Evolutionary conservation across 2,329 filamentous ascomycete genomes (phyloP).

Genomic region (Diaporthe ampelina): DNA sequence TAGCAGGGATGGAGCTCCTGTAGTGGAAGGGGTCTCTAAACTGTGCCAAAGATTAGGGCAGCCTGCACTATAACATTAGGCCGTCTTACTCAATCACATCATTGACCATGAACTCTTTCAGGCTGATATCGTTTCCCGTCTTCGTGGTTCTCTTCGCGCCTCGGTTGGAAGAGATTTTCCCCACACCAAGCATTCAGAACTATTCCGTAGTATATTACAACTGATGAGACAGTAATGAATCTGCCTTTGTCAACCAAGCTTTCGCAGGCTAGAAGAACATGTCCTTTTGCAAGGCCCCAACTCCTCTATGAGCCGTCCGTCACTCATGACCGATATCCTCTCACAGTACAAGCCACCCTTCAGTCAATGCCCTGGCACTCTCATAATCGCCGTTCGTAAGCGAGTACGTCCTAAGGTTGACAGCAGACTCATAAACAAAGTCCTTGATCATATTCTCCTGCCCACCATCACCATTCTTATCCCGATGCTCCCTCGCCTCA

Average conservation of each 20-base stretch:
- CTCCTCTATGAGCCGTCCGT: not conserved
- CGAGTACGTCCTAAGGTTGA: constrained; percentile 79
- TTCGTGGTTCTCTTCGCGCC: not conserved
- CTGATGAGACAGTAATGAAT: not conserved
- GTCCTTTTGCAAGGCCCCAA: constrained; percentile 10
- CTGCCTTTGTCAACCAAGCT: not conserved
- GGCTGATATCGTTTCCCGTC: not conserved
- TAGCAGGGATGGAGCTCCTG: not conserved
- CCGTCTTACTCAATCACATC: constrained; percentile 13
- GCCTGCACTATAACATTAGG: not conserved
- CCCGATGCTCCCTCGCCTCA: constrained; percentile 49
- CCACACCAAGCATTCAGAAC: no score
- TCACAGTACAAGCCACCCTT: constrained; percentile 68
- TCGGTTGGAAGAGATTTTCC: no score
- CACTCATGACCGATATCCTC: not conserved
- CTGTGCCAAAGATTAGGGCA: not conserved
- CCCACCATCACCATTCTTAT: constrained; percentile 18
- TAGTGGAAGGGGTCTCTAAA: no score
- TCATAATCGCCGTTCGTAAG: constrained; percentile 73
- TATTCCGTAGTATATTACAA: no score
- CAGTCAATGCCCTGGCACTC: constrained; percentile 72
- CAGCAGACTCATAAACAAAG: constrained; percentile 79
- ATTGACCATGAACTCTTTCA: not conserved
- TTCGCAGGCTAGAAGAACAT: not conserved
- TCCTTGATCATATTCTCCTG: constrained; percentile 60